Percentiles rank a stretch among this genome's conserved stretches.
phyloP scores from a whole-genome alignment of 495 filamentous ascomycete species.

The Amphirosellinia nigrospora region DNA sequence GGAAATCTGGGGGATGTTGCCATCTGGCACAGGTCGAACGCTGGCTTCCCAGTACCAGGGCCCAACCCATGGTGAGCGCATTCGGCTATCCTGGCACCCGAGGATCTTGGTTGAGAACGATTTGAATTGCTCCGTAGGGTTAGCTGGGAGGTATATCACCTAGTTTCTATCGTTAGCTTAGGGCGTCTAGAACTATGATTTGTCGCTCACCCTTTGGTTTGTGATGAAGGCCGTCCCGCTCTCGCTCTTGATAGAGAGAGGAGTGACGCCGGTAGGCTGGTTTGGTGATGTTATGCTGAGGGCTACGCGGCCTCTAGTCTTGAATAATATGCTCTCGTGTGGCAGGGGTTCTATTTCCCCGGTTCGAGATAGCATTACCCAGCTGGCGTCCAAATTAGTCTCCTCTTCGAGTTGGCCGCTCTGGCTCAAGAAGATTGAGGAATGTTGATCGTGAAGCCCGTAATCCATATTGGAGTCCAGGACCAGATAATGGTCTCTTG shows the following conservation, averaged over 20 bases:
- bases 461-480: conserved; percentile 45
- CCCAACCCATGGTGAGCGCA: conserved; percentile 93
- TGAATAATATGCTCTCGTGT: conserved; percentile 55
- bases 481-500: conserved; percentile 14
- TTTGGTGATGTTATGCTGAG: conserved; percentile 52
- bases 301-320: conserved; percentile 50
- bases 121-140: conserved; percentile 69
- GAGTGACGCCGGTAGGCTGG: conserved; percentile 50
- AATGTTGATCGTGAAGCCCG: conserved; percentile 55
- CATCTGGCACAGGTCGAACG: conserved; percentile 78
- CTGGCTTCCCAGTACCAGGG: conserved; percentile 88
- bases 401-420: conserved; percentile 42
- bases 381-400: conserved; percentile 56
- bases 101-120: conserved; percentile 90
- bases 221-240: conserved; percentile 75
- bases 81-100: conserved; percentile 85
- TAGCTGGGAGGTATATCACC: conserved; percentile 87
- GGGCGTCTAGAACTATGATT: not conserved
- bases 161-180: conserved; percentile 42
- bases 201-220: conserved; percentile 76
- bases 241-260: conserved; percentile 54
- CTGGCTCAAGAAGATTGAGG: conserved; percentile 42
- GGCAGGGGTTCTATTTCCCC: conserved; percentile 57
- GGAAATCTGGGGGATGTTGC: conserved; percentile 80
- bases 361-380: conserved; percentile 59